These are phyloP conservation scores for Pleurotus djamor DNA, from an alignment of 768 basidiomycete genomes.

Conservation along the genomic window DNA sequence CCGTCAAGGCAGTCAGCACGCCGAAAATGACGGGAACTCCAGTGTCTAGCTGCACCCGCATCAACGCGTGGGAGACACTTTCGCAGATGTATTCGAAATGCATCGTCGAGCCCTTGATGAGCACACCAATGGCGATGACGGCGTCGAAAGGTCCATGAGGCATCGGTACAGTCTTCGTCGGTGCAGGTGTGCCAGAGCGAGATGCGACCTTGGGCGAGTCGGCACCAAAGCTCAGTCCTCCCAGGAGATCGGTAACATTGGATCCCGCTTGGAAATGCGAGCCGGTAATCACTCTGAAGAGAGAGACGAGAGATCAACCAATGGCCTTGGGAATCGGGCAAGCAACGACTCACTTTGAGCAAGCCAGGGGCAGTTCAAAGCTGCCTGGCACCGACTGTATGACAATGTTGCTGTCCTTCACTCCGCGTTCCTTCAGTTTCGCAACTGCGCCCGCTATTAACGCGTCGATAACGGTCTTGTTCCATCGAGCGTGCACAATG, in stretches of 20 bases:
- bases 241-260: conserved; percentile 78
- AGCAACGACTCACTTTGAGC: conserved; percentile 60
- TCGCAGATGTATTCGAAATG: conserved; percentile 99
- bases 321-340: conserved; percentile 7
- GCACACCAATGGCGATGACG: conserved; percentile 94
- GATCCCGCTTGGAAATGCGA: conserved; percentile 80
- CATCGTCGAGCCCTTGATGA: conserved; percentile 98
- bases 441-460: conserved; percentile 76
- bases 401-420: conserved; percentile 87
- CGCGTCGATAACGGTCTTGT: conserved; percentile 81
- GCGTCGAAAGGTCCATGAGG: conserved; percentile 83
- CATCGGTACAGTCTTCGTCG: conserved; percentile 29
- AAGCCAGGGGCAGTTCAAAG: conserved; percentile 91
- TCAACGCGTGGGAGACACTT: conserved; percentile 88
- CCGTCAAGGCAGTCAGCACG: conserved; percentile 87
- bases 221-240: conserved; percentile 50
- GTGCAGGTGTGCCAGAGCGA: conserved; percentile 51
- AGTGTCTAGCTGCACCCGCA: conserved; percentile 92
- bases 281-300: conserved; percentile 78
- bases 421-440: conserved; percentile 83
- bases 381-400: conserved; percentile 92
- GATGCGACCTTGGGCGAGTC: conserved; percentile 34
- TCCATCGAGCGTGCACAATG: conserved; percentile 98
- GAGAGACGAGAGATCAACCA: background rate
- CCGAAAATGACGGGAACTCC: conserved; percentile 97